Conservation (phyloP, 163 green algal species). For the Chlorella variabilis region DNA sequence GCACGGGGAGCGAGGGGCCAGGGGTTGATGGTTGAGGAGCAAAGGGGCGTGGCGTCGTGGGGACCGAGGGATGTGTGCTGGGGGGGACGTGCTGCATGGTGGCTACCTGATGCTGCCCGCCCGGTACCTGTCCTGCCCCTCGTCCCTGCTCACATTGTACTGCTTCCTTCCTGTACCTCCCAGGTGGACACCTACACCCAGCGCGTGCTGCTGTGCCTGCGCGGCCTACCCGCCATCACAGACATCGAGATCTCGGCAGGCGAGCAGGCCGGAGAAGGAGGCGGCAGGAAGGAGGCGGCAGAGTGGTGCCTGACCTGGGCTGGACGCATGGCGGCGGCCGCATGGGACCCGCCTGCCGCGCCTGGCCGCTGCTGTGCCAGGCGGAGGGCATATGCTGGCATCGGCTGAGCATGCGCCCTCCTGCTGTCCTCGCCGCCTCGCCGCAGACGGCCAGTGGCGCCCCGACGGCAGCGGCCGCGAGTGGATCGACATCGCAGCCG, state of each 20-base stretch:
- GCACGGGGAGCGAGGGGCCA: too few relatives aligned
- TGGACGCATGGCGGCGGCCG: too few relatives aligned
- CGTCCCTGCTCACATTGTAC: too few relatives aligned
- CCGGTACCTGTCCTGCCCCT: not conserved
- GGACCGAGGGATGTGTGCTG: too few relatives aligned
- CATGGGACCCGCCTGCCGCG: too few relatives aligned
- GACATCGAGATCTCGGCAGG: constrained; percentile 27
- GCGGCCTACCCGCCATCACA: not conserved
- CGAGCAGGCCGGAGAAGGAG: not conserved
- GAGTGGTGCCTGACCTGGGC: too few relatives aligned
- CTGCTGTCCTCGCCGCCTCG: too few relatives aligned
- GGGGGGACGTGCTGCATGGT: too few relatives aligned
- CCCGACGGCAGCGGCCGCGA: constrained; percentile 40
- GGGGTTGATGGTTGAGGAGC: too few relatives aligned
- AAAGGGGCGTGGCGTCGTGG: too few relatives aligned
- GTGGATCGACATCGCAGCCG: constrained; percentile 47
- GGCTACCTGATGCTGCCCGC: not conserved
- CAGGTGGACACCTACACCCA: constrained; percentile 63
- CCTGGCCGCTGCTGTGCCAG: too few relatives aligned
- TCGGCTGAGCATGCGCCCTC: not conserved
- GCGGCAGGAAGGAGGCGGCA: too few relatives aligned
- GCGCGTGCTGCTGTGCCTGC: constrained; percentile 58
- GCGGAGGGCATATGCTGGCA: not conserved
- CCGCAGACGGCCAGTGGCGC: constrained; percentile 66
- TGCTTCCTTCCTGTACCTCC: not conserved